phyloP scores from a whole-genome alignment of 441 rosid species.

The Jatropha multifida region DNA sequence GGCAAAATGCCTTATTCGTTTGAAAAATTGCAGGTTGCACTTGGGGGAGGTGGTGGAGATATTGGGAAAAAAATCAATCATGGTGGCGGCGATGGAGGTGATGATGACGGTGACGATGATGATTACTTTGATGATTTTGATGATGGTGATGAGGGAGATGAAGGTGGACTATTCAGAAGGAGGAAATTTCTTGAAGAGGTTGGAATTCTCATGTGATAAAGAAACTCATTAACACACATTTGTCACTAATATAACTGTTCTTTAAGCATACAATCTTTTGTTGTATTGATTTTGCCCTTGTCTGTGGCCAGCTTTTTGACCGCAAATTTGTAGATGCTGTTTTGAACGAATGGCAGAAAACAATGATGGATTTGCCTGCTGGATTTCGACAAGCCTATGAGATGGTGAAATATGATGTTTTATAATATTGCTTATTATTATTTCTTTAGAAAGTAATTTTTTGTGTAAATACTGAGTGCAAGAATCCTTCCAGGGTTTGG shows the following conservation, averaged over 20 bases:
- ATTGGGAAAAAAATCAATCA: slow-evolving; percentile 77
- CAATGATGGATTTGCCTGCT: slow-evolving; percentile 95
- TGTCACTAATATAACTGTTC: slow-evolving; percentile 9
- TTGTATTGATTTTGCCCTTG: slow-evolving; percentile 16
- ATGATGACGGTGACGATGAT: slow-evolving; percentile 92
- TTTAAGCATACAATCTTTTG: slow-evolving; percentile 4
- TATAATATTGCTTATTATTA: background rate
- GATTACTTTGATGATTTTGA: slow-evolving; percentile 90
- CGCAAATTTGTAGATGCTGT: slow-evolving; percentile 92
- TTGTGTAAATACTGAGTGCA: slow-evolving; percentile 20
- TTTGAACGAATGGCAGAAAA: slow-evolving; percentile 93
- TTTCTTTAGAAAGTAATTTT: background rate
- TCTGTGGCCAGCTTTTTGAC: slow-evolving; percentile 72
- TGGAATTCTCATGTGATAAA: slow-evolving; percentile 14
- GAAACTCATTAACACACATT: background rate
- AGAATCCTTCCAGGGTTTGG: slow-evolving; percentile 71
- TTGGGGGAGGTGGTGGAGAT: slow-evolving; percentile 94
- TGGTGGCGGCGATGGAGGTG: slow-evolving; percentile 98
- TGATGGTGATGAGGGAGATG: slow-evolving; percentile 87
- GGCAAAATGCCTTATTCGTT: slow-evolving; percentile 22
- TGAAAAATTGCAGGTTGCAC: slow-evolving; percentile 58
- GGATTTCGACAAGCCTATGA: slow-evolving; percentile 97
- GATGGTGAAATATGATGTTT: slow-evolving; percentile 54
- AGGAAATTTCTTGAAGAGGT: slow-evolving; percentile 90
- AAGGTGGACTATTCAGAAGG: slow-evolving; percentile 86